Evolutionary conservation across 2,329 filamentous ascomycete species (phyloP), one percentile per base, ranked within the genome.

Genomic region (Lasiodiplodia theobromae): DNA sequence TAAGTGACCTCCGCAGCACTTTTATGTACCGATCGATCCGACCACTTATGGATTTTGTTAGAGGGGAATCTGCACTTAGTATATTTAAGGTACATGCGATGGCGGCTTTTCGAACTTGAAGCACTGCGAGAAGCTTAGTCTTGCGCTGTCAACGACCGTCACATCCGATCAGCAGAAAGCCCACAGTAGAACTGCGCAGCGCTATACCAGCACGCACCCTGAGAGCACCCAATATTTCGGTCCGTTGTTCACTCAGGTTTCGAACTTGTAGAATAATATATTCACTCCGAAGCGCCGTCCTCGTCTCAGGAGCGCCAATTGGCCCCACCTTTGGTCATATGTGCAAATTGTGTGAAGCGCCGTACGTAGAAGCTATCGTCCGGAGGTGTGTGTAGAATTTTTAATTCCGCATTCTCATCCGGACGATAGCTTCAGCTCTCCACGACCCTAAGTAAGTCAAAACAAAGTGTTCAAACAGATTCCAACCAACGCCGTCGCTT

Each of bases 401-500:
- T 28, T 28, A 28, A 28, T 28, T 28, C 28, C 28, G 4, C 28
- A 28, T 28, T 28, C 28, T 28, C 28, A 28, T 28, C 4, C 28
- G 28, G 5, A 28, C 28, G 28, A 28, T 28, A 28, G 28, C 28
- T 28, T 6, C 18, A 63, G 49, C n/a, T 18, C 14, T 21, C 23
- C 57, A 38, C 38, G 38, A 60, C 38, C 10, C 12, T 18, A 37
- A 25, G 16, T 44, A 40, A 21, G 44, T 44, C 44, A 63, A 47
- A 51, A 40, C 23, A n/a, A 44, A 5, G 23, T 12, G 25, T 44
- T 37, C 58, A 40, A 1, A 34, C 44, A 49, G 16, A 25, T 49
- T 28, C 60, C 18, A 38, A 38, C 51, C 40, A 62, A 52, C 44
- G 60, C 44, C 60, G 28, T 64, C 47, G 60, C 60, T 64, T 37